Conservation (phyloP, 768 basidiomycete species). For the Collybiopsis luxurians region DNA sequence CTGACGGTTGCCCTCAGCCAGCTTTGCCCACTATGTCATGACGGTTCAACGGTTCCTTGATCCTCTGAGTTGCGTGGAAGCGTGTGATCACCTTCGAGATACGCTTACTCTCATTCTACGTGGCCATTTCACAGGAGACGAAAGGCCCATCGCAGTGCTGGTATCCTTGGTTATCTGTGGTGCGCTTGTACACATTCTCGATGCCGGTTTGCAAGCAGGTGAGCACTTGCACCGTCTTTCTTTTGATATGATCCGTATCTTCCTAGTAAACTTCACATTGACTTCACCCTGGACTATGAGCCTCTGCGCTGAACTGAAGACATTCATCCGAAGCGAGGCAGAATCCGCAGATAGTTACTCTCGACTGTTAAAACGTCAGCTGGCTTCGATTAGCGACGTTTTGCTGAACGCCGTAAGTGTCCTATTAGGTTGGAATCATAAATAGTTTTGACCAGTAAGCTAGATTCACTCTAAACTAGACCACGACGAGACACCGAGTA, state of each 20-base stretch:
- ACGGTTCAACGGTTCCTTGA: conserved; percentile 24
- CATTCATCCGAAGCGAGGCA: conserved; percentile 18
- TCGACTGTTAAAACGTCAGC: conserved; percentile 26
- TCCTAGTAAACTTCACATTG: conserved; percentile 23
- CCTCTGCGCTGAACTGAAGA: conserved; percentile 37
- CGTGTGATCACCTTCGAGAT: conserved; percentile 54
- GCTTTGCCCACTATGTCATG: conserved; percentile 43
- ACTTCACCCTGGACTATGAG: conserved; percentile 52
- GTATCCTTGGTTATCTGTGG: conserved; percentile 47
- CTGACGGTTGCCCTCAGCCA: conserved; percentile 31
- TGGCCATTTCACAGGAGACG: conserved; percentile 40
- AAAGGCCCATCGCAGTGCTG: conserved; percentile 50
- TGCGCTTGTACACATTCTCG: conserved; percentile 33
- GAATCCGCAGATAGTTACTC: conserved; percentile 19
- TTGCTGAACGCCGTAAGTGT: conserved; percentile 17
- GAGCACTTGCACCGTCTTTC: not conserved
- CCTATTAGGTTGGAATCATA: not conserved
- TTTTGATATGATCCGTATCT: not conserved
- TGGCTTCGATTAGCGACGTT: conserved; percentile 21
- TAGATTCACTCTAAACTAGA: conserved; percentile 1
- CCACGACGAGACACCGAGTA: not conserved
- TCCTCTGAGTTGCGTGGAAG: conserved; percentile 43
- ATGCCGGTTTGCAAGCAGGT: not conserved
- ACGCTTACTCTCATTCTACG: conserved; percentile 45
- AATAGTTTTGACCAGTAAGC: not conserved